Conservation (phyloP, 306 rosid genomes). For the Cucurbita argyrosperma region DNA sequence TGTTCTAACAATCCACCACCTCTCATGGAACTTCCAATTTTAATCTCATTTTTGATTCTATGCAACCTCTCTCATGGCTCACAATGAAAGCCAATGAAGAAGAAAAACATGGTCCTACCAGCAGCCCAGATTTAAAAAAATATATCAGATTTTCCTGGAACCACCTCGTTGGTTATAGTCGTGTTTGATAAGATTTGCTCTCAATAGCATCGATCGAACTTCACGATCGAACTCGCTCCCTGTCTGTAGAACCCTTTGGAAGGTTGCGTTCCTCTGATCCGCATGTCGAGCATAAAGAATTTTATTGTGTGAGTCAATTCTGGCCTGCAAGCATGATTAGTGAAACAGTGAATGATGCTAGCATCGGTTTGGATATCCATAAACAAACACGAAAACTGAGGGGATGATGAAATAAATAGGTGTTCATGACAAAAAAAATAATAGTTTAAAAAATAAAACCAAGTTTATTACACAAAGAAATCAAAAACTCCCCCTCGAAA, state of each 20-base stretch:
- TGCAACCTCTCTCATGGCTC: not conserved
- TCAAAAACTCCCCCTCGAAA: not conserved
- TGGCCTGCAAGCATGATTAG: constrained; percentile 54
- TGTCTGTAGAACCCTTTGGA: constrained; percentile 78
- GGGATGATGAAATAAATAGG: not conserved
- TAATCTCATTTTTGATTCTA: not conserved
- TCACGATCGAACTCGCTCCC: constrained; percentile 76
- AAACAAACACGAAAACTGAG: not conserved
- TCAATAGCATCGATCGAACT: constrained; percentile 74
- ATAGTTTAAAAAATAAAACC: not conserved
- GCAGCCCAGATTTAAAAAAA: not conserved
- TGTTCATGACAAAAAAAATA: not conserved
- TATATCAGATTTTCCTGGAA: constrained; percentile 49
- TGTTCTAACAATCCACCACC: constrained; percentile 8
- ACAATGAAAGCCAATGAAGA: not conserved
- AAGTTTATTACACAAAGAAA: not conserved
- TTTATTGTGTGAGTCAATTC: constrained; percentile 97
- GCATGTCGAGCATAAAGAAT: constrained; percentile 92
- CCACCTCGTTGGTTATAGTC: constrained; percentile 45
- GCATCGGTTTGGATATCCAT: not conserved
- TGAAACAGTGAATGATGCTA: not conserved
- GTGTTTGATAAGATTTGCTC: constrained; percentile 82
- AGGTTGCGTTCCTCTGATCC: constrained; percentile 91
- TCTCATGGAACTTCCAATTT: not conserved
- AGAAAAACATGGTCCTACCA: not conserved